Evolutionary conservation across 2,329 filamentous ascomycete genomes (phyloP), one percentile per base, ranked within the genome.

Genomic region (Neopestalotiopsis rosae): DNA sequence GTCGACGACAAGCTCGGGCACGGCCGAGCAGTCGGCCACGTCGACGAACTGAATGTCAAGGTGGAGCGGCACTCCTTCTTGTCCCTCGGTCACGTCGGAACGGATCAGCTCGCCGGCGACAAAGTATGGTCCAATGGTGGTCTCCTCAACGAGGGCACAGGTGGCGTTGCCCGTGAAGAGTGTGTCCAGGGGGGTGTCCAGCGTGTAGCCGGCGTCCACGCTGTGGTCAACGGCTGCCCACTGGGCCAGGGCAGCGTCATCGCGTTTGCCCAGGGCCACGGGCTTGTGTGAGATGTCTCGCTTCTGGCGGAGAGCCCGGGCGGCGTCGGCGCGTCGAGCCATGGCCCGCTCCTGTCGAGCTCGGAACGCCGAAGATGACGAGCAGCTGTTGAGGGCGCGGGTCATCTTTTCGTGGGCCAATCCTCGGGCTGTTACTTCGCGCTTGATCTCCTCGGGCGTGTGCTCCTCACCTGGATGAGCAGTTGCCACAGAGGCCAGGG

Each of bases 31-130:
- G 68, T 73, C 80, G 62, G 76, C 76, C 49, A 78, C 73, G 71
- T 83, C 79, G 40, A 82, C 74, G 68, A 81, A 76, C 69, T 83
- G 80, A 30, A 81, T 65, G 65, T 83, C 81, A 13, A 83, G 75
- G 69, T 80, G 79, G 14, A 83, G 62, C 1, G 78, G 77, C 1
- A 84, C 75, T 61, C 81, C 81, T 0, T 69, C 62, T 69, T 81
- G 73, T 56, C 73, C 77, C 24, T 83, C 81, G 28, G 76, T 77
- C 67, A 82, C 73, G 69, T 83, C 78, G 61, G 66, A 68, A 72
- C 81, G 74, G 67, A 82, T 80, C 20, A 80, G 70, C 72, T 77
- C 76, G 32, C 81, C 80, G 32, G 74, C 74, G 52, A 83, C 78
- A 73, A 72, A 77, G 69, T 78, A 77, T 3, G 76, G 76, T 0